Evolutionary conservation across 1,284 basidiomycete genomes (phyloP), one percentile per base, ranked within the genome.

Genomic region (Heterobasidion irregulare): DNA sequence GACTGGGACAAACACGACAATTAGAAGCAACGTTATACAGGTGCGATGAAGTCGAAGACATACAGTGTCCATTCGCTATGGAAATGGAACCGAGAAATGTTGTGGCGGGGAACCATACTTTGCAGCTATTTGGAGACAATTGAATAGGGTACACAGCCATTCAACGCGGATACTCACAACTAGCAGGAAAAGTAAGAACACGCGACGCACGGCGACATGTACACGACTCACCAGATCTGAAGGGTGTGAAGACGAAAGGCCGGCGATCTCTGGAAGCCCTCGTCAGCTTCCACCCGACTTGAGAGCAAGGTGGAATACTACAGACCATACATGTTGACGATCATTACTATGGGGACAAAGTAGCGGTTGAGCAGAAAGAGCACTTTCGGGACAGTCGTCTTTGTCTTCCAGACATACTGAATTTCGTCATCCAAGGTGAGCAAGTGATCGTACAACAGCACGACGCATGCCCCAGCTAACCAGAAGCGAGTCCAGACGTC

Each of bases 391-490:
- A 68, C 58, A 0, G 72, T 72, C 36, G 65, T 64, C 52, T 58
- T 69, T 0, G 76, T 75, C 8, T 63, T 68, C 78, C 79, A 80
- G 18, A 80, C 68, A 34, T 74, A 63, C 53, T 68, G 58, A 15
- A 78, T 68, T 63, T 80, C 78, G 34, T 76, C 73, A 16, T 65
- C 63, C 18, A 80, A 65, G 0, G 76, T 75, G 47, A 80, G 62
- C 32, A 74, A 47, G 57, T 80, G 75, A 57, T 80, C 76, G 61
- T 77, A 80, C 34, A 80, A 58, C n/a, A 79, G 63, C 41, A 76
- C 53, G 4, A 61, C 58, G 45, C 68, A 56, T 36, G 66, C 68
- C 19, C 58, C 62, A 8, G 63, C 69, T 70, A 41, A 26, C 26
- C 32, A 15, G 12, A 5, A 44, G 43, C 13, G 43, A 26, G 26